Conservation (phyloP, 371 early-diverging fungal species). For the Sporodiniella umbellata region DNA sequence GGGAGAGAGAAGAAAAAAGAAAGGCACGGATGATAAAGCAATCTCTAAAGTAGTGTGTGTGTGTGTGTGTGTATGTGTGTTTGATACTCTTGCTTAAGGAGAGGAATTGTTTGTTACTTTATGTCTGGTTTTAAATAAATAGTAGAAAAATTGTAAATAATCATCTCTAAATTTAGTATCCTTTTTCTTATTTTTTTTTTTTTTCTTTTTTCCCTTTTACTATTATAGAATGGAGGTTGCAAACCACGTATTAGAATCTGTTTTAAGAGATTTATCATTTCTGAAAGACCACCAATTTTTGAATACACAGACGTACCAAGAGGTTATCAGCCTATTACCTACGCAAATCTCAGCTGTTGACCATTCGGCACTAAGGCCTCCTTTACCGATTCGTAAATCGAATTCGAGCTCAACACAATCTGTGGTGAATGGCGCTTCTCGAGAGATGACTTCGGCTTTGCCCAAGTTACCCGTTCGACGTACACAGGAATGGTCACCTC, state of each 20-base stretch:
- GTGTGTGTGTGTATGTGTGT: too few relatives aligned
- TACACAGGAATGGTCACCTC: constrained; percentile 19
- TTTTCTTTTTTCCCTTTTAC: too few relatives aligned
- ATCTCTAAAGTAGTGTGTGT: too few relatives aligned
- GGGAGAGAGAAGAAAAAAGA: too few relatives aligned
- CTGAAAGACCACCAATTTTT: constrained; percentile 40
- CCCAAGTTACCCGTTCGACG: constrained; percentile 40
- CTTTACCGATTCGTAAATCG: constrained; percentile 43
- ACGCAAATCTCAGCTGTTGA: constrained; percentile 5
- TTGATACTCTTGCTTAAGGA: too few relatives aligned
- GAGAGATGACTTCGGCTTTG: too few relatives aligned
- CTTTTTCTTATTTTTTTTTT: too few relatives aligned
- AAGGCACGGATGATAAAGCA: too few relatives aligned
- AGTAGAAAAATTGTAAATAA: too few relatives aligned
- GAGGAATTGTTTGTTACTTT: too few relatives aligned
- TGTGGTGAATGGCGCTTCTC: too few relatives aligned
- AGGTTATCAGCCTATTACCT: constrained; percentile 35
- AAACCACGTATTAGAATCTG: constrained; percentile 40
- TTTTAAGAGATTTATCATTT: constrained; percentile 38
- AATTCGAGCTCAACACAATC: constrained; percentile 10
- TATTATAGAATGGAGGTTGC: constrained; percentile 12
- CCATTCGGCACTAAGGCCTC: constrained; percentile 16
- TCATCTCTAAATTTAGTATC: too few relatives aligned
- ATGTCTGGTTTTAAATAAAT: not conserved
- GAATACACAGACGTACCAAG: constrained; percentile 29